These are phyloP conservation scores for Jackrogersella multiformis DNA, from an alignment of 495 filamentous ascomycete species.

Conservation along the genomic window DNA sequence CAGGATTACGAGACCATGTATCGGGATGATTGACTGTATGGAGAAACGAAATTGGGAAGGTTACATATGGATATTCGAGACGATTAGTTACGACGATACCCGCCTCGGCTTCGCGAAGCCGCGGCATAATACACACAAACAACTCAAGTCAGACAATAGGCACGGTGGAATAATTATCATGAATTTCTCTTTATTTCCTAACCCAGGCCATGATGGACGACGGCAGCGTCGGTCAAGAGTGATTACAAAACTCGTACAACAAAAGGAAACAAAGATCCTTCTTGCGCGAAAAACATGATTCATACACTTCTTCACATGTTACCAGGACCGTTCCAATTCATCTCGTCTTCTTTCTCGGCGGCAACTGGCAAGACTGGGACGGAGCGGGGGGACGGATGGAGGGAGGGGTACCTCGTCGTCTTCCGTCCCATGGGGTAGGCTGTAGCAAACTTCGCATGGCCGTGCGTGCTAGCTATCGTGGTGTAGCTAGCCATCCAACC, in stretches of 20 bases:
- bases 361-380: neutral
- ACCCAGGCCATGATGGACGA: conserved; percentile 42
- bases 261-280: conserved; percentile 23
- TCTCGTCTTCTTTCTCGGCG: conserved; percentile 4
- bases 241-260: conserved; percentile 39
- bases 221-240: neutral
- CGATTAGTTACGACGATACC: conserved; percentile 46
- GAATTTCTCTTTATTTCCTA: conserved; percentile 50
- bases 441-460: conserved; percentile 6
- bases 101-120: conserved; percentile 20
- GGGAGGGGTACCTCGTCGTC: neutral
- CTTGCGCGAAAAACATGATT: conserved; percentile 25
- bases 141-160: neutral
- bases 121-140: conserved; percentile 24
- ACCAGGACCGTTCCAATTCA: conserved; percentile 23
- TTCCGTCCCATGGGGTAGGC: neutral
- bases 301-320: conserved; percentile 37
- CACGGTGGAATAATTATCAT: conserved; percentile 14
- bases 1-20: neutral
- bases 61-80: conserved; percentile 1
- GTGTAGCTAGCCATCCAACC: conserved; percentile 7
- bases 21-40: neutral
- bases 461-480: conserved; percentile 8
- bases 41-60: neutral
- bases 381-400: neutral